Percentiles rank a stretch among this genome's conserved stretches.
These are phyloP conservation scores for Marasmius fiardii DNA, from an alignment of 1,284 basidiomycete species.

Conservation along the genomic window DNA sequence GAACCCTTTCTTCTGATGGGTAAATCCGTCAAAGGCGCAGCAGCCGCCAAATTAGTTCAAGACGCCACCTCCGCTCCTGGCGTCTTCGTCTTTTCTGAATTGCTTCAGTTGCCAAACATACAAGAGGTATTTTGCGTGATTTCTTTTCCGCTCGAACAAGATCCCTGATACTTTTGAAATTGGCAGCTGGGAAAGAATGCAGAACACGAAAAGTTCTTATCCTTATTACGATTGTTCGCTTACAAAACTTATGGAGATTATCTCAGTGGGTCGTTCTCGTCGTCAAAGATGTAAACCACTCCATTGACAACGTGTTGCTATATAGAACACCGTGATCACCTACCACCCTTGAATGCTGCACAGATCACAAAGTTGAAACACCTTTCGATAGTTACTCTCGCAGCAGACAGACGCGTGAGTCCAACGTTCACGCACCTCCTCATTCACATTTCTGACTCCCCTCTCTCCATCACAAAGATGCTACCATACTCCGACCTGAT, in stretches of 20 bases:
- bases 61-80: conserved; percentile 87
- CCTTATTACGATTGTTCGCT: conserved; percentile 82
- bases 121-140: conserved; percentile 58
- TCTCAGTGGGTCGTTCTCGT: conserved; percentile 36
- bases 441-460: background rate
- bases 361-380: conserved; percentile 89
- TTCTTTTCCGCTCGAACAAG: background rate
- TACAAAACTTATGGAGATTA: conserved; percentile 87
- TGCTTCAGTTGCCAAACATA: conserved; percentile 80
- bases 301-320: conserved; percentile 12
- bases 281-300: background rate
- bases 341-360: conserved; percentile 67
- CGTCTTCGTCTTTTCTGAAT: conserved; percentile 87
- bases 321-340: conserved; percentile 59
- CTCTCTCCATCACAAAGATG: conserved; percentile 48
- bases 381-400: conserved; percentile 84
- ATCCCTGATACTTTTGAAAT: conserved; percentile 9
- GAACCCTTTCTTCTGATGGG: conserved; percentile 90
- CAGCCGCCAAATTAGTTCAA: conserved; percentile 83
- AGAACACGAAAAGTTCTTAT: conserved; percentile 55
- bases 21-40: conserved; percentile 87
- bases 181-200: conserved; percentile 67
- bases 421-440: background rate
- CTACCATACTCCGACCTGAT: conserved; percentile 71
- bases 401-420: conserved; percentile 69